Evolutionary conservation across 208 protist species (phyloP).

Genomic region (Acanthamoeba triangularis): DNA sequence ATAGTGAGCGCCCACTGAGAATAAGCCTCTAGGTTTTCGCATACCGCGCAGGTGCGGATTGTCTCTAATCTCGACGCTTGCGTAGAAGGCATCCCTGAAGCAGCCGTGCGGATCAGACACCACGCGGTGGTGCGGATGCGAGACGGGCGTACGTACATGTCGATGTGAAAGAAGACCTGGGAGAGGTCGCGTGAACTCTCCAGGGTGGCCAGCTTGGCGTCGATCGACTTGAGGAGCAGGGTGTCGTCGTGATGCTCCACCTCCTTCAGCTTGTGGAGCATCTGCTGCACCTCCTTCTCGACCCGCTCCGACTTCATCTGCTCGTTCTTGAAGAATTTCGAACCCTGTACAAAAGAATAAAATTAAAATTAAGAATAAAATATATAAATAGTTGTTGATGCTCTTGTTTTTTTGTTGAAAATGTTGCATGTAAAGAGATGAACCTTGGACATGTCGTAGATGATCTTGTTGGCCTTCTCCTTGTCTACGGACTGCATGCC

Average conservation of each 20-base stretch:
- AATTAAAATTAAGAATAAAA: not conserved
- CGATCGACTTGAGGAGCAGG: slow-evolving; percentile 34
- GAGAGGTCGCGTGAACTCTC: slow-evolving; percentile 19
- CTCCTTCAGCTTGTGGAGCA: slow-evolving; percentile 1
- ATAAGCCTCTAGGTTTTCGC: too few species aligned
- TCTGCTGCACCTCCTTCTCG: slow-evolving; percentile 6
- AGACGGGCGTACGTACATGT: slow-evolving; percentile 79
- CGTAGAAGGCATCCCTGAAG: slow-evolving; percentile 84
- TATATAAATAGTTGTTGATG: not conserved
- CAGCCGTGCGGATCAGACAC: not conserved
- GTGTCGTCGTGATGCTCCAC: slow-evolving; percentile 42
- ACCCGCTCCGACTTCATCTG: slow-evolving; percentile 56
- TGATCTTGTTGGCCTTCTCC: slow-evolving; percentile 68
- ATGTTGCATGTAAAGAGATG: not conserved
- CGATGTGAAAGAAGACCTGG: slow-evolving; percentile 78
- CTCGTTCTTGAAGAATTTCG: slow-evolving; percentile 68
- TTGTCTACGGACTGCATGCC: slow-evolving; percentile 68
- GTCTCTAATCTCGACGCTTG: slow-evolving; percentile 81
- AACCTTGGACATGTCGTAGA: slow-evolving; percentile 72
- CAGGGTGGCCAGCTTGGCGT: slow-evolving; percentile 72
- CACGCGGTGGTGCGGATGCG: not conserved
- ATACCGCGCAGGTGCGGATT: slow-evolving; percentile 76
- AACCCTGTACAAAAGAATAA: not conserved
- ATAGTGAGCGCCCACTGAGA: too few species aligned
- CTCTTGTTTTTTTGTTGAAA: too few species aligned